A percentile compares a stretch with the other conserved stretches of the same genome.
These are phyloP conservation scores for Rhizopogon rudus DNA, from an alignment of 768 basidiomycete species.

Conservation along the genomic window DNA sequence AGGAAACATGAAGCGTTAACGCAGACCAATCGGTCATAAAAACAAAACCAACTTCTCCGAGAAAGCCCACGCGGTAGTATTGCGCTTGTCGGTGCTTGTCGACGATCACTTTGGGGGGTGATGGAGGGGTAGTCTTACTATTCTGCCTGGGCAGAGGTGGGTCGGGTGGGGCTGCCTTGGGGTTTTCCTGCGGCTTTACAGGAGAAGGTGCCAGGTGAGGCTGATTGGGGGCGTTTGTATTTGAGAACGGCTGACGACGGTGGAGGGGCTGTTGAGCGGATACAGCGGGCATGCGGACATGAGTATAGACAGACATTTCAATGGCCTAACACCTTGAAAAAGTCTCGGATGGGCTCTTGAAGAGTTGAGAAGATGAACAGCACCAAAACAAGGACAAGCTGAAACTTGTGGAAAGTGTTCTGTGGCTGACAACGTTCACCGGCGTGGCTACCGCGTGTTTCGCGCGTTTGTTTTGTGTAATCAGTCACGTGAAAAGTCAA, in stretches of 20 bases:
- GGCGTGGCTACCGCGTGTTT: conserved; percentile 8
- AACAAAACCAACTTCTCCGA: conserved; percentile 69
- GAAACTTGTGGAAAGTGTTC: not conserved
- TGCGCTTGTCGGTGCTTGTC: conserved; percentile 55
- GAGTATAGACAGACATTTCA: conserved; percentile 33
- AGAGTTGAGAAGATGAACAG: not conserved
- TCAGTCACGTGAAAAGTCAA: conserved; percentile 24
- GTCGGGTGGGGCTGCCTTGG: conserved; percentile 37
- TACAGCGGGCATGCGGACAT: conserved; percentile 29
- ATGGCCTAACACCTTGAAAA: conserved; percentile 46
- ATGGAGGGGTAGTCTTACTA: conserved; percentile 75
- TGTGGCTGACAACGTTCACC: conserved; percentile 6
- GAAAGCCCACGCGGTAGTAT: conserved; percentile 72
- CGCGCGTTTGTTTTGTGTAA: conserved; percentile 28
- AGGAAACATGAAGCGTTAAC: not conserved
- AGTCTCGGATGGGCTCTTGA: conserved; percentile 10
- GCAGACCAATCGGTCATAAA: not conserved
- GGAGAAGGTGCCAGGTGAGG: conserved; percentile 26
- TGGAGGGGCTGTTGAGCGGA: conserved; percentile 23
- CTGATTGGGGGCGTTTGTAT: conserved; percentile 33
- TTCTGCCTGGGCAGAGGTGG: conserved; percentile 80
- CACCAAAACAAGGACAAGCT: not conserved
- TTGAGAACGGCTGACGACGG: conserved; percentile 39
- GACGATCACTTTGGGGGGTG: conserved; percentile 70
- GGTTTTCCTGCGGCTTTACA: conserved; percentile 31